Evolutionary conservation across 495 filamentous ascomycete genomes (phyloP).

Genomic region (Margaritispora aquatica): DNA sequence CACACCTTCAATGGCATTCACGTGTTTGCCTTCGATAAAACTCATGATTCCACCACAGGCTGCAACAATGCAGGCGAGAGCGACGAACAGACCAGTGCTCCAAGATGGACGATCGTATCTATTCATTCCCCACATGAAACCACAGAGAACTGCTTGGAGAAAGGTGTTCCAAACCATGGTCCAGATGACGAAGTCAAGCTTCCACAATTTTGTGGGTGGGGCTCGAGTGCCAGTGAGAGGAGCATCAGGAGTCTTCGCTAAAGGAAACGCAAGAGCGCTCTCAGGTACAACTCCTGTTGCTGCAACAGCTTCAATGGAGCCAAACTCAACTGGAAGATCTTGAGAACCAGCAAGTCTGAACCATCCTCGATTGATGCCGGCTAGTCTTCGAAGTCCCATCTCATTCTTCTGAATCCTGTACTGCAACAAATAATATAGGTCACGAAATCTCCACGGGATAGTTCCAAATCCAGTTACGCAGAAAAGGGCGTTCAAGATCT

Average conservation of each 20-base stretch:
- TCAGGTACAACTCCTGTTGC: constrained; percentile 28
- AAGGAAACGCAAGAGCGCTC: constrained; percentile 47
- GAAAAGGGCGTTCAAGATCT: constrained; percentile 80
- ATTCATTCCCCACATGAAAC: constrained; percentile 77
- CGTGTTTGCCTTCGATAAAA: constrained; percentile 56
- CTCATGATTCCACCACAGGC: constrained; percentile 63
- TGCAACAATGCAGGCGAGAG: constrained; percentile 60
- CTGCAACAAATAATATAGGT: constrained; percentile 60
- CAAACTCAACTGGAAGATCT: constrained; percentile 33
- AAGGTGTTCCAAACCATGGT: constrained; percentile 69
- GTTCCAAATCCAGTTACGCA: constrained; percentile 83
- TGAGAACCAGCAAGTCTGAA: constrained; percentile 59
- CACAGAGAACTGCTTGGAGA: constrained; percentile 61
- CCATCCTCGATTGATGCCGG: constrained; percentile 63
- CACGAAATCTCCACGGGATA: constrained; percentile 78
- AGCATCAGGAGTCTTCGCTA: constrained; percentile 42
- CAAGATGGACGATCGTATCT: constrained; percentile 63
- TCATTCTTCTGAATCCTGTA: constrained; percentile 51
- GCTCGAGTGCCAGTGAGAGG: constrained; percentile 61
- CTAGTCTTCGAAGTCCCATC: constrained; percentile 52
- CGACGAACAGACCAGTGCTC: constrained; percentile 70
- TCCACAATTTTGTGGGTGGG: constrained; percentile 62
- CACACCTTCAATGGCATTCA: constrained; percentile 63
- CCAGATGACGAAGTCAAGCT: constrained; percentile 75
- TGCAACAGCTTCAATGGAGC: constrained; percentile 37